A percentile compares a stretch with the other conserved stretches of the same genome.
These are phyloP conservation scores for Cruciata laevipes DNA, from an alignment of 257 asterid genomes.

Conservation along the genomic window DNA sequence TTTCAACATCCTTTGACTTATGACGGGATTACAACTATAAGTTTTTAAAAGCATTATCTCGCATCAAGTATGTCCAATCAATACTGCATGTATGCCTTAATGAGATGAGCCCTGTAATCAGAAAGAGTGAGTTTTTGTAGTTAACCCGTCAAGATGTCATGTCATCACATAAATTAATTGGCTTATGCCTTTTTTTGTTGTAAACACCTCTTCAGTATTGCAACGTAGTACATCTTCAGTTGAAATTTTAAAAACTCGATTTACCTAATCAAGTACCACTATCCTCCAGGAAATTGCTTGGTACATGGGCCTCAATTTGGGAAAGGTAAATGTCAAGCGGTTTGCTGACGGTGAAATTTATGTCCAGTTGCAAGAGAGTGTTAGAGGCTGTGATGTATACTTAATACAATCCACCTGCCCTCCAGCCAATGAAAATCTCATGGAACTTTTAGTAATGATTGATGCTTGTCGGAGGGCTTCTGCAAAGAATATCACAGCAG, in stretches of 20 bases:
- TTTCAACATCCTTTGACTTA: background rate
- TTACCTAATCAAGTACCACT: constrained; percentile 13
- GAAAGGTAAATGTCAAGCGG: constrained; percentile 53
- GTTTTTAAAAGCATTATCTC: background rate
- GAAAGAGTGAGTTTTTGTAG: background rate
- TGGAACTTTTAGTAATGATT: constrained; percentile 88
- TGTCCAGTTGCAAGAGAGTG: constrained; percentile 93
- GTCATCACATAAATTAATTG: background rate
- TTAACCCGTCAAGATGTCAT: background rate
- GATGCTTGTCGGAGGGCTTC: constrained; percentile 98
- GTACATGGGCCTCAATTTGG: constrained; percentile 85
- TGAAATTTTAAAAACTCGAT: background rate
- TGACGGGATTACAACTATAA: background rate
- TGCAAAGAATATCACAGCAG: constrained; percentile 81
- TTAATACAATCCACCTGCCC: constrained; percentile 83
- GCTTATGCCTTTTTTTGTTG: background rate
- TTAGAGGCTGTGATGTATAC: constrained; percentile 84
- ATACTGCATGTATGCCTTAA: background rate
- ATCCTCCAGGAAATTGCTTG: constrained; percentile 74
- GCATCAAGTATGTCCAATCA: background rate
- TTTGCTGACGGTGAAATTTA: constrained; percentile 95
- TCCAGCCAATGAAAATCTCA: constrained; percentile 83
- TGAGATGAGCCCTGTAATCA: background rate
- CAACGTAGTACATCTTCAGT: background rate
- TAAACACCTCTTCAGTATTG: background rate